A percentile compares a stretch with the other conserved stretches of the same genome.
Evolutionary conservation across 2,329 filamentous ascomycete species (phyloP).

Genomic region (Aspergillus brunneoviolaceus): DNA sequence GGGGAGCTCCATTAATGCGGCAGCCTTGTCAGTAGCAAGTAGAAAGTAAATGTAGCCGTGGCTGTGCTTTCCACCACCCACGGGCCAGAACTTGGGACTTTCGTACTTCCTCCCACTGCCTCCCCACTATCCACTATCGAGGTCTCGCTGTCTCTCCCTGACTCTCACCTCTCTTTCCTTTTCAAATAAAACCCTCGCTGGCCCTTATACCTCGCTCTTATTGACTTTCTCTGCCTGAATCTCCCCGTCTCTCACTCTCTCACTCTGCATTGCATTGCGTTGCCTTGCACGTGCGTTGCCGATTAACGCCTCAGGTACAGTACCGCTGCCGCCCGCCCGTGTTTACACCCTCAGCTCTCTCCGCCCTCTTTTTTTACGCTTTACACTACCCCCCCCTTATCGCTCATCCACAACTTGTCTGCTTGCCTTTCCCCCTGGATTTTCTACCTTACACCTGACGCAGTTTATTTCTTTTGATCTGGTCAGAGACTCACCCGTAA

Average conservation of each 20-base stretch:
- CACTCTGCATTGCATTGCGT: background rate
- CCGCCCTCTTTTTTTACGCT: background rate
- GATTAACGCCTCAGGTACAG: background rate
- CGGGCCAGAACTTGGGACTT: constrained; percentile 1
- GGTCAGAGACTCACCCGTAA: background rate
- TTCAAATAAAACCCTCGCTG: too few relatives aligned
- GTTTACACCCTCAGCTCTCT: background rate
- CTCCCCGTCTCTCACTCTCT: background rate
- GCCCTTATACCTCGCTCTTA: background rate
- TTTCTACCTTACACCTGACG: background rate
- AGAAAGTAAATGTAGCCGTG: background rate
- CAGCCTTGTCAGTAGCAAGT: background rate
- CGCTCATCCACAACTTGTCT: background rate
- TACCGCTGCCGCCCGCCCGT: background rate
- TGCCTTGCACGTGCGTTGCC: background rate
- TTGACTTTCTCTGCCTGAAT: background rate
- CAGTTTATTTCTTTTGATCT: too few relatives aligned
- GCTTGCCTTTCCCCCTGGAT: background rate
- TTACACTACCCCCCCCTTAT: background rate
- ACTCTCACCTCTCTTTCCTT: background rate
- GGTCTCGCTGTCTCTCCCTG: background rate
- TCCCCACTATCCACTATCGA: background rate
- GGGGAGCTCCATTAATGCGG: background rate
- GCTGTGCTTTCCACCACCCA: constrained; percentile 8
- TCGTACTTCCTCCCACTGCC: background rate